Percentiles rank a stretch among this genome's conserved stretches.
Conservation (phyloP, 2,329 filamentous ascomycete species). For the Zasmidium angulare region DNA sequence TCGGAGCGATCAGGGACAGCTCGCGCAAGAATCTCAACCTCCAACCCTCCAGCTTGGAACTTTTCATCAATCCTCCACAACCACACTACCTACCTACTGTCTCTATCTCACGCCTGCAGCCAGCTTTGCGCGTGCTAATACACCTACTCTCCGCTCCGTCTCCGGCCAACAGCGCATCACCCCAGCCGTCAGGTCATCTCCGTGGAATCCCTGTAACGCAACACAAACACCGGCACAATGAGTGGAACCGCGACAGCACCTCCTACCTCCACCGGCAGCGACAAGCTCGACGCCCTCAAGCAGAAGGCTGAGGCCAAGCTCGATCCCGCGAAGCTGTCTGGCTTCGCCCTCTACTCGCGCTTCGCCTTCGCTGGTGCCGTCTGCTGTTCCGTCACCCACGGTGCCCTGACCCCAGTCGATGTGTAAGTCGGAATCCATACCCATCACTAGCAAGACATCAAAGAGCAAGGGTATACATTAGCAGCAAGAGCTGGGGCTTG, state of each 20-base stretch:
- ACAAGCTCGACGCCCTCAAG: slow-evolving; percentile 55
- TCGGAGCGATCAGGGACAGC: too few species aligned
- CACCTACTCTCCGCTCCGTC: not conserved
- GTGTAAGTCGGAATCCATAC: slow-evolving; percentile 69
- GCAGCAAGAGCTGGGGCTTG: not conserved
- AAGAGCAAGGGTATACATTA: not conserved
- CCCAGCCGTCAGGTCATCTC: not conserved
- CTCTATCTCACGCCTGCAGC: not conserved
- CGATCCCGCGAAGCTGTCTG: slow-evolving; percentile 57
- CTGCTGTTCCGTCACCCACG: slow-evolving; percentile 98
- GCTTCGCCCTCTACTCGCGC: slow-evolving; percentile 80
- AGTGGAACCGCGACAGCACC: slow-evolving; percentile 40
- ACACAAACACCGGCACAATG: slow-evolving; percentile 28
- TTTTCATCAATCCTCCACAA: too few species aligned
- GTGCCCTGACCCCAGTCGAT: slow-evolving; percentile 95
- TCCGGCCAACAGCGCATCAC: not conserved
- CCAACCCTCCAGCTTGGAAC: too few species aligned
- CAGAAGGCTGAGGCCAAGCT: slow-evolving; percentile 44
- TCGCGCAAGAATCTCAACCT: too few species aligned
- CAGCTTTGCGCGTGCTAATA: not conserved
- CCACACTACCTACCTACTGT: not conserved
- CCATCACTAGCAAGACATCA: not conserved
- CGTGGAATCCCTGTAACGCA: not conserved
- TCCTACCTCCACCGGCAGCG: slow-evolving; percentile 50
- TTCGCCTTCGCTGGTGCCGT: slow-evolving; percentile 97